Conservation (phyloP, 2,329 filamentous ascomycete species). For the Alternaria sp. region DNA sequence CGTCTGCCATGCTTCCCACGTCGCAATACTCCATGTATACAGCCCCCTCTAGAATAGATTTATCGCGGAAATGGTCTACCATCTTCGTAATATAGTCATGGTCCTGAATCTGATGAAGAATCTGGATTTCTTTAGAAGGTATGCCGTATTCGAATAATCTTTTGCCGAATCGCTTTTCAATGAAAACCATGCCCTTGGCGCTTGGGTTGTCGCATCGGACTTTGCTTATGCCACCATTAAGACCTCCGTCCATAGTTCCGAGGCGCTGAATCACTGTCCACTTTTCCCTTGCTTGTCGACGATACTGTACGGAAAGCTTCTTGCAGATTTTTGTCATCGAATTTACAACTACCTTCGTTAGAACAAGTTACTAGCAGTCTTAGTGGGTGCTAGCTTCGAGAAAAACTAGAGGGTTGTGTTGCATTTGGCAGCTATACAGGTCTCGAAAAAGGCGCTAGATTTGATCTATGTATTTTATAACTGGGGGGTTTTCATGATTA, state of each 20-base stretch:
- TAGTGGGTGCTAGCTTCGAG: not conserved
- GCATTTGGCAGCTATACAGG: not conserved
- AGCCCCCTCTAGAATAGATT: constrained; percentile 1
- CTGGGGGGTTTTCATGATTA: not conserved
- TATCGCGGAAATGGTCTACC: constrained; percentile 24
- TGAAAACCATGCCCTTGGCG: constrained; percentile 10
- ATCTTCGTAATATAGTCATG: constrained; percentile 19
- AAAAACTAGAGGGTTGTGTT: not conserved
- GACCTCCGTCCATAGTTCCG: constrained; percentile 14
- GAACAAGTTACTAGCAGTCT: not conserved
- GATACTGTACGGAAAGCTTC: constrained; percentile 5
- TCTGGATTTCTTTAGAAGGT: constrained; percentile 19
- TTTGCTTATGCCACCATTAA: constrained; percentile 17
- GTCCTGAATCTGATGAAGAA: constrained; percentile 21
- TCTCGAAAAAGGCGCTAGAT: not conserved
- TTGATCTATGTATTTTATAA: not conserved
- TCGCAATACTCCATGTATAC: constrained; percentile 31
- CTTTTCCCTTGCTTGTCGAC: not conserved
- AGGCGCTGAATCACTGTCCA: constrained; percentile 9
- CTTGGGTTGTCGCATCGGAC: constrained; percentile 10
- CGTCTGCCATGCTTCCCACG: constrained; percentile 11
- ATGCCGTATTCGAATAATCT: constrained; percentile 6
- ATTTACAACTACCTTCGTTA: not conserved
- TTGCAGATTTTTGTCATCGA: constrained; percentile 10
- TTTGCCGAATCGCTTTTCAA: constrained; percentile 24